Percentiles rank a stretch among this genome's conserved stretches.
Evolutionary conservation across 1,284 basidiomycete genomes (phyloP).

Genomic region (Cutaneotrichosporon daszewskae): DNA sequence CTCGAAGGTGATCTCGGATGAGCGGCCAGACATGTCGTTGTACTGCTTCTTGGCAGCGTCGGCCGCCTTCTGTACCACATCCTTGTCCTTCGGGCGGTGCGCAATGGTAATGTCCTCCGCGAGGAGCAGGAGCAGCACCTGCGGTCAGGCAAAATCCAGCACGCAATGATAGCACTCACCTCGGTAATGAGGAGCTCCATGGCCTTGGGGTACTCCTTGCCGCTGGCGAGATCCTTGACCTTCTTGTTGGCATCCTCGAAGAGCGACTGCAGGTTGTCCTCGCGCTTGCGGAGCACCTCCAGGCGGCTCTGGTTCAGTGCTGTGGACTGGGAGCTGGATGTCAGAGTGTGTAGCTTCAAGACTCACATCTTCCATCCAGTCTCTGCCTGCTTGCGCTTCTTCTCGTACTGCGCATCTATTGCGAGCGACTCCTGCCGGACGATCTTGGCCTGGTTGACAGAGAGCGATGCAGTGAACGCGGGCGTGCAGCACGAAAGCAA

Average conservation of each 20-base stretch:
- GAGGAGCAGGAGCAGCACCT: slow-evolving; percentile 59
- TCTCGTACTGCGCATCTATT: slow-evolving; percentile 86
- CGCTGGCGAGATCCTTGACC: slow-evolving; percentile 60
- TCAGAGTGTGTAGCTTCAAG: neutral
- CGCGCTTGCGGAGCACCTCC: slow-evolving; percentile 80
- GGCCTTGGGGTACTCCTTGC: slow-evolving; percentile 69
- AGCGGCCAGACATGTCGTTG: slow-evolving; percentile 59
- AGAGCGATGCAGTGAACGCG: neutral
- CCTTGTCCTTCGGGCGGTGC: slow-evolving; percentile 41
- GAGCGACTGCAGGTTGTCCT: slow-evolving; percentile 85
- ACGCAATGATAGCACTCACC: slow-evolving; percentile 45
- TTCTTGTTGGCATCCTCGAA: slow-evolving; percentile 70
- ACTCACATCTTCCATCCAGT: slow-evolving; percentile 90
- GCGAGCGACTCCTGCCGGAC: slow-evolving; percentile 89
- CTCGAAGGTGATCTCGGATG: slow-evolving; percentile 60
- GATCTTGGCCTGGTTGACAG: slow-evolving; percentile 70
- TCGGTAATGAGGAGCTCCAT: slow-evolving; percentile 77
- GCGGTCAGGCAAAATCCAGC: slow-evolving; percentile 4
- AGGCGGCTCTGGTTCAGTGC: slow-evolving; percentile 94
- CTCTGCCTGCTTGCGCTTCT: slow-evolving; percentile 87
- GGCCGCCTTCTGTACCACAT: slow-evolving; percentile 34
- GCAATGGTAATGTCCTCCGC: slow-evolving; percentile 56
- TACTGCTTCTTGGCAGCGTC: slow-evolving; percentile 33
- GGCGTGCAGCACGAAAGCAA: neutral
- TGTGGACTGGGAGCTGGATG: slow-evolving; percentile 79